These are phyloP conservation scores for Coemansia sp. DNA, from an alignment of 192 early-diverging fungal genomes.

Conservation along the genomic window DNA sequence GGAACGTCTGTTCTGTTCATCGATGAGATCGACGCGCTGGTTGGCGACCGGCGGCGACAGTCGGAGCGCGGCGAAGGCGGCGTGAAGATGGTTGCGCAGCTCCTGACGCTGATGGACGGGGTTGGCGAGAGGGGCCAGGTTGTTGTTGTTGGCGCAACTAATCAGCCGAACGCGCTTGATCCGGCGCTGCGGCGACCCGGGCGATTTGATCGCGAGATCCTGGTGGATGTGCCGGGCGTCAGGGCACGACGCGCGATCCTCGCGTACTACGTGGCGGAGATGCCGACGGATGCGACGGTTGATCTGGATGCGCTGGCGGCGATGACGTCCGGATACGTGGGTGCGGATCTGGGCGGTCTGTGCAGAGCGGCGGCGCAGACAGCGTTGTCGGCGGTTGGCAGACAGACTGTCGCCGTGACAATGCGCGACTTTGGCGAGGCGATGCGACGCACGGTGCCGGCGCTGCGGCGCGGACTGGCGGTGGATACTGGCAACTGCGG, in stretches of 20 bases:
- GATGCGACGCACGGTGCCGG: slow-evolving; percentile 65
- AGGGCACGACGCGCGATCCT: slow-evolving; percentile 66
- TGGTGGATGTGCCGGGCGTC: slow-evolving; percentile 81
- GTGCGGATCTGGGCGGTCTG: slow-evolving; percentile 85
- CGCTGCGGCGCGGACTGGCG: slow-evolving; percentile 67
- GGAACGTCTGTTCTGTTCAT: slow-evolving; percentile 86
- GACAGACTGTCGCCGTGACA: slow-evolving; percentile 21
- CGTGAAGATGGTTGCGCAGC: slow-evolving; percentile 92
- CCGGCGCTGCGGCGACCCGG: slow-evolving; percentile 93
- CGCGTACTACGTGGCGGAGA: slow-evolving; percentile 52
- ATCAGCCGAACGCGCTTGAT: slow-evolving; percentile 95
- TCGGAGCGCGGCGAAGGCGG: neutral
- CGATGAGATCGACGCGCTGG: slow-evolving; percentile 82
- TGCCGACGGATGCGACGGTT: slow-evolving; percentile 49
- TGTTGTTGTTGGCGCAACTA: slow-evolving; percentile 98
- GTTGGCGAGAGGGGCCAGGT: slow-evolving; percentile 94
- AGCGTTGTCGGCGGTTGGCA: slow-evolving; percentile 1
- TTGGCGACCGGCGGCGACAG: slow-evolving; percentile 24
- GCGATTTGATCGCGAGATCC: slow-evolving; percentile 96
- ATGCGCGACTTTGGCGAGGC: slow-evolving; percentile 67
- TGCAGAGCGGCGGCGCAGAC: slow-evolving; percentile 76
- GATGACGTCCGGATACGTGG: slow-evolving; percentile 89
- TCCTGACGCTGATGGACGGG: slow-evolving; percentile 99
- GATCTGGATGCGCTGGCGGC: neutral
- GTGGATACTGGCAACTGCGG: slow-evolving; percentile 60